Conservation (phyloP, 257 asterid species). For the Jasminum sambac region DNA sequence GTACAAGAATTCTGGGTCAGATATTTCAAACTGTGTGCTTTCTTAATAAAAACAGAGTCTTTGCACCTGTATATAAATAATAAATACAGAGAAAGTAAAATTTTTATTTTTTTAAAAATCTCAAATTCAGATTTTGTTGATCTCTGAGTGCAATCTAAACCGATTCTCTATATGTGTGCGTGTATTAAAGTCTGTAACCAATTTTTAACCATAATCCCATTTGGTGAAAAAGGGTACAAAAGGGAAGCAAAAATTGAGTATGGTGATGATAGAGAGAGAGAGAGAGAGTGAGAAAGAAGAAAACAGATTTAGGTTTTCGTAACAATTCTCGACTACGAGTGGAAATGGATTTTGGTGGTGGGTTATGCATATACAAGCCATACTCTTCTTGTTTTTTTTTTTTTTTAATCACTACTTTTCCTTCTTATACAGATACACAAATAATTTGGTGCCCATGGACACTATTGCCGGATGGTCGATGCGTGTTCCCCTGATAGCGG, state of each 20-base stretch:
- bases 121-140: conserved; percentile 43
- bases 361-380: conserved; percentile 29
- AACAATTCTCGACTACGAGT: conserved; percentile 42
- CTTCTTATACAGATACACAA: too few species aligned
- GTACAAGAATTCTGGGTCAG: conserved; percentile 26
- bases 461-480: too few species aligned
- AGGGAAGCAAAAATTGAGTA: conserved; percentile 27
- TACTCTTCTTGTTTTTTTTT: conserved; percentile 2
- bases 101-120: conserved; percentile 16
- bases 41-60: conserved; percentile 38
- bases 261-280: conserved; percentile 28
- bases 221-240: conserved; percentile 46
- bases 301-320: conserved; percentile 27
- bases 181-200: conserved; percentile 20
- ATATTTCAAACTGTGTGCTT: conserved; percentile 10
- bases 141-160: conserved; percentile 32
- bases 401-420: not conserved
- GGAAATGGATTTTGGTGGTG: conserved; percentile 34
- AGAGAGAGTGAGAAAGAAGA: not conserved
- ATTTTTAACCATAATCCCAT: conserved; percentile 42
- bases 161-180: conserved; percentile 37
- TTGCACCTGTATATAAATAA: conserved; percentile 27
- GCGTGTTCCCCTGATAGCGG: too few species aligned
- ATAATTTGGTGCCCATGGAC: too few species aligned
- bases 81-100: conserved; percentile 42